Base-by-base conservation (phyloP, 164 flowering plant genomes). In the Dillenia suffruticosa region DNA sequence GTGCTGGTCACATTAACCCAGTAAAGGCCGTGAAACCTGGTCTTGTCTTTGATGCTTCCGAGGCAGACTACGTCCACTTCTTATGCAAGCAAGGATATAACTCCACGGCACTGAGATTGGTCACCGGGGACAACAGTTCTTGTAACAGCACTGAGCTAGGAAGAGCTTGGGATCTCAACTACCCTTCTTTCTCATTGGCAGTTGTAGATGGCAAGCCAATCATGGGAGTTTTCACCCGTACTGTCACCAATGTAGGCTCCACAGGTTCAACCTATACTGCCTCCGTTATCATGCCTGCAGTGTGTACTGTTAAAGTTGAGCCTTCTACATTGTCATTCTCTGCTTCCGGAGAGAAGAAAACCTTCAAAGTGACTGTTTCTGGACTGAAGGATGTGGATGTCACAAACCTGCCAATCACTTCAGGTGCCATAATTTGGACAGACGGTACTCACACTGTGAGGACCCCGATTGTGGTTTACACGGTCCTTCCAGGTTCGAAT, bases 1-100 rank as follows among this genome's bases (percentile, higher is more conserved):
- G 90, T 1, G 63, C 87, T 0, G 90, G 90, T 7, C 85, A 81
- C 14, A 53, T 81, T 65, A 72, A 83, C 65, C 85, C 84, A 11
- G 5, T 50, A 7, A 54, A 57, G 9, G 87, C 85, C 2, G 48
- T 65, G 13, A n/a, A 76, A 17, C 83, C 87, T 0, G 90, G 87
- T 0, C 86, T 79, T 48, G 70, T 83, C 14, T 85, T 69, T 14
- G 82, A 85, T 24, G 68, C 82, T 15, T 51, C 66, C 1, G 70
- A 68, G 24, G 49, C 44, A 12, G 88, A 79, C 56, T 81, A 80
- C 50, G 53, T 82, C 1, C 59, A 72, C 51, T 68, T 80, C 74
- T 81, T 85, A 15, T 83, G 88, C 80, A 69, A 69, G 47, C 70
- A 68, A 46, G 86, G 82, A 12, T 79, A 74, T 69, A 66, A 69